These are phyloP conservation scores for Quercus variabilis DNA, from an alignment of 306 rosid genomes.

Conservation along the genomic window DNA sequence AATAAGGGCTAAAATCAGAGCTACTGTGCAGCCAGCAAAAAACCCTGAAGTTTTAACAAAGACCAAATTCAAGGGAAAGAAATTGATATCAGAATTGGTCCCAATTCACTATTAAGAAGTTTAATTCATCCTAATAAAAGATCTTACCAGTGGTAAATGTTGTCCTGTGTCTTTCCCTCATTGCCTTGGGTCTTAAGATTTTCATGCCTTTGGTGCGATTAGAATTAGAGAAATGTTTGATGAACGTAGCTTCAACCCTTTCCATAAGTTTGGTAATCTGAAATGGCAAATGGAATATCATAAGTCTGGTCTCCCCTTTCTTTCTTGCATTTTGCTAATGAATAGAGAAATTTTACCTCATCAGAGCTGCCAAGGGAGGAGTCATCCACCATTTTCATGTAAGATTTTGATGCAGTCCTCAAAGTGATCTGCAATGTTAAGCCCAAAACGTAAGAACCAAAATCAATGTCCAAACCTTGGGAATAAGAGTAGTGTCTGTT, in stretches of 20 bases:
- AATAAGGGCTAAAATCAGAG: constrained; percentile 52
- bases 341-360: constrained; percentile 39
- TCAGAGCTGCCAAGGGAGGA: constrained; percentile 64
- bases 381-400: constrained; percentile 68
- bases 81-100: not conserved
- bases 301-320: no score
- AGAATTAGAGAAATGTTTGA: constrained; percentile 63
- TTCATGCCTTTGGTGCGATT: constrained; percentile 61
- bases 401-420: constrained; percentile 50
- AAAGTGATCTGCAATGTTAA: constrained; percentile 48
- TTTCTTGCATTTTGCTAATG: not conserved
- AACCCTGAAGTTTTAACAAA: constrained; percentile 44
- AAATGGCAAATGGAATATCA: not conserved
- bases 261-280: constrained; percentile 46
- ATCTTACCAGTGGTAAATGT: constrained; percentile 60
- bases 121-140: not conserved
- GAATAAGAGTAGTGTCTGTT: no score
- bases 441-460: not conserved
- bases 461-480: no score
- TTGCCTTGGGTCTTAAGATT: constrained; percentile 53
- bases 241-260: constrained; percentile 47
- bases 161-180: constrained; percentile 54
- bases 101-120: no score
- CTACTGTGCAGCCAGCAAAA: constrained; percentile 60
- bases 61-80: not conserved